Conservation (phyloP, 345 rosid species). For the Euclidium syriacum region DNA sequence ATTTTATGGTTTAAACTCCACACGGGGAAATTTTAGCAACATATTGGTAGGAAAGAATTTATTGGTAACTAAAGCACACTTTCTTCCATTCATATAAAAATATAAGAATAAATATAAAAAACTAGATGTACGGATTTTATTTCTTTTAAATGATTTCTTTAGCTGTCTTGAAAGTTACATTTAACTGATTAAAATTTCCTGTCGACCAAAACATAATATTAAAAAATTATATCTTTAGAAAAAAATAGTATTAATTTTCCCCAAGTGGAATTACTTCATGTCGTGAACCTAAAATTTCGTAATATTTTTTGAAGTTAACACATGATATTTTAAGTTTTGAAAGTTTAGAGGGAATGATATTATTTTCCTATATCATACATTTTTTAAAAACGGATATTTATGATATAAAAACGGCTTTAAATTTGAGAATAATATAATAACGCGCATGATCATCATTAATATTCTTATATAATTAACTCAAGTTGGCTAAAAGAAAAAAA, state of each 20-base stretch:
- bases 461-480: conserved; percentile 20
- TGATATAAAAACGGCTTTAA: neutral
- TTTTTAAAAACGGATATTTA: neutral
- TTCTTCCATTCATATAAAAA: neutral
- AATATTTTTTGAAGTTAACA: neutral
- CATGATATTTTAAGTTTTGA: neutral
- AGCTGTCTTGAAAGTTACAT: conserved; percentile 12
- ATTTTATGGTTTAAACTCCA: neutral
- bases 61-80: conserved; percentile 1
- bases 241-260: neutral
- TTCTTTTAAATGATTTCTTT: neutral
- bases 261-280: neutral
- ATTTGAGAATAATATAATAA: neutral
- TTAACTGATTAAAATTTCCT: neutral
- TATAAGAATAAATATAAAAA: no score
- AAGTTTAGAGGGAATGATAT: neutral
- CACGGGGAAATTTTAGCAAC: neutral
- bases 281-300: neutral
- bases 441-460: conserved; percentile 22
- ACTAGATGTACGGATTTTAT: neutral
- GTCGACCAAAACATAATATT: conserved; percentile 1
- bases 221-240: neutral
- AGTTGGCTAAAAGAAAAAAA: conserved; percentile 23
- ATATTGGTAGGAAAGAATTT: neutral
- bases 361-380: neutral